Conservation (phyloP, 768 basidiomycete genomes). For the Russula griseocarnosa region DNA sequence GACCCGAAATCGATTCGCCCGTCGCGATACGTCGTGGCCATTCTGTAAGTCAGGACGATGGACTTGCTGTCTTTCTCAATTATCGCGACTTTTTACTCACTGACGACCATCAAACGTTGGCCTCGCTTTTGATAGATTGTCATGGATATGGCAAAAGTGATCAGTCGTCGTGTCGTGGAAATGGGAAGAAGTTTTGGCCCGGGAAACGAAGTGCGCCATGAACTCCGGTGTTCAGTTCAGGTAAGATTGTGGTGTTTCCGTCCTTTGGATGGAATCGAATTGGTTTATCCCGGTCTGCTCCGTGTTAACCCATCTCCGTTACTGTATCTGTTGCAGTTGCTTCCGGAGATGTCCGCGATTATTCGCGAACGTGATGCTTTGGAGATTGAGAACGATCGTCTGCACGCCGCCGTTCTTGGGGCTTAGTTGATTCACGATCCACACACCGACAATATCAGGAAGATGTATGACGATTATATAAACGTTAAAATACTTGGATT, state of each 20-base stretch:
- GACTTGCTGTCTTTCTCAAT: too few relatives aligned
- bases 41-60: constrained; percentile 4
- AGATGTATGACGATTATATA: background rate
- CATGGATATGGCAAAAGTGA: constrained; percentile 7
- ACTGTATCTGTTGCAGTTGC: background rate
- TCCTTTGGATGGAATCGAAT: background rate
- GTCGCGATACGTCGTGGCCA: constrained; percentile 5
- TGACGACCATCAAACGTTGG: background rate
- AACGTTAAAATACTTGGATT: background rate
- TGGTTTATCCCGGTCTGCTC: background rate
- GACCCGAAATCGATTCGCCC: background rate
- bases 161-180: background rate
- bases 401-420: constrained; percentile 2
- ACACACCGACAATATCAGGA: background rate
- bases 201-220: background rate
- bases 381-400: constrained; percentile 6
- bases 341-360: constrained; percentile 12
- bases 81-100: too few relatives aligned
- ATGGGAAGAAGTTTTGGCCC: background rate
- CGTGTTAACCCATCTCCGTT: background rate
- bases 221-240: constrained; percentile 1
- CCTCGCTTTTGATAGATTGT: constrained; percentile 1
- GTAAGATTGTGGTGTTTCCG: background rate
- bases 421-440: background rate
- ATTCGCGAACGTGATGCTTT: constrained; percentile 13